phyloP scores from a whole-genome alignment of 192 early-diverging fungal species.

The Backusella parvicylindrica region DNA sequence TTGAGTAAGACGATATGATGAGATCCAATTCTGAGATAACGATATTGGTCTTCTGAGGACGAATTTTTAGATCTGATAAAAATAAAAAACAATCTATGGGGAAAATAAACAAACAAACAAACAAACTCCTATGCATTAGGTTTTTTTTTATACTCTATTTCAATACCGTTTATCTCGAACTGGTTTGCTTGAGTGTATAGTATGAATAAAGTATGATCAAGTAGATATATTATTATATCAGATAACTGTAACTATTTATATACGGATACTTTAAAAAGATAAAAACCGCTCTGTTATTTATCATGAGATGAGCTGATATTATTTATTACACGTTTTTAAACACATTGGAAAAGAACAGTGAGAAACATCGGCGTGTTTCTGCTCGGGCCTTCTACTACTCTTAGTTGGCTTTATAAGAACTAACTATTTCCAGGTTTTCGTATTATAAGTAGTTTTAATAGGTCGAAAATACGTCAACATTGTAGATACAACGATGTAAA shows the following conservation, averaged over 20 bases:
- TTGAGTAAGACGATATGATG: not conserved
- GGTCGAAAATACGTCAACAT: not conserved
- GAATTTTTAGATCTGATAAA: slow-evolving; percentile 7
- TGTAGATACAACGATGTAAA: not conserved
- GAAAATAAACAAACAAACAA: not conserved
- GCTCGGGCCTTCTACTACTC: not conserved
- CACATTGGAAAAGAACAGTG: not conserved
- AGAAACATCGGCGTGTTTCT: not conserved
- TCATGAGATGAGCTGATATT: not conserved
- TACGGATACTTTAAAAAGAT: not conserved
- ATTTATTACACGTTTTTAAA: not conserved
- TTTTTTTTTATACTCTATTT: not conserved
- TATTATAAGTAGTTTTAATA: not conserved
- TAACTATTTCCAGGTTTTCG: not conserved
- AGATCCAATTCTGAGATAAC: not conserved
- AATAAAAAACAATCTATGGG: not conserved
- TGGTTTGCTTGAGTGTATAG: not conserved
- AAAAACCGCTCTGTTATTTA: not conserved
- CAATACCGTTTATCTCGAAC: not conserved
- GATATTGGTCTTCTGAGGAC: not conserved
- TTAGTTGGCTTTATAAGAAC: not conserved
- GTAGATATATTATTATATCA: not conserved
- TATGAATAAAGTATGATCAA: not conserved
- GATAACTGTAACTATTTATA: not conserved
- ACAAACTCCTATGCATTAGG: not conserved